A percentile compares a stretch with the other conserved stretches of the same genome.
phyloP scores from a whole-genome alignment of 495 filamentous ascomycete species.

The Alectoria sarmentosa region DNA sequence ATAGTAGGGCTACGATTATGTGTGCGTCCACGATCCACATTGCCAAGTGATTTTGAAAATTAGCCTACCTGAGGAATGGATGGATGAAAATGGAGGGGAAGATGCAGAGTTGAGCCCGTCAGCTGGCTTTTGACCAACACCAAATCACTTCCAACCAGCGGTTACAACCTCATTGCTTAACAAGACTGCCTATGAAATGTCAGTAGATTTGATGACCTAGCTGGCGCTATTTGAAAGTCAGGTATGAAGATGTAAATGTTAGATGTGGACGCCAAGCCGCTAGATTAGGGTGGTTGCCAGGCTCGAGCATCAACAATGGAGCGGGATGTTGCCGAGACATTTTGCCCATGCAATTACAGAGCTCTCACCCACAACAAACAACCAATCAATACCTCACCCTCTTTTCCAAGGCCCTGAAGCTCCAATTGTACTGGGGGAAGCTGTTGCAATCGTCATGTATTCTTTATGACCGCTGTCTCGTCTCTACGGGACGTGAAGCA shows the following conservation, averaged over 20 bases:
- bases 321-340: slow-evolving; percentile 12
- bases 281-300: slow-evolving; percentile 13
- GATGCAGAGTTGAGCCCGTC: not conserved
- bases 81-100: not conserved
- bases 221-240: not conserved
- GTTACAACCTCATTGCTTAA: not conserved
- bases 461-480: slow-evolving; percentile 19
- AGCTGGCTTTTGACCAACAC: not conserved
- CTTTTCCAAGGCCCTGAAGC: slow-evolving; percentile 20
- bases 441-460: slow-evolving; percentile 18
- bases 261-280: slow-evolving; percentile 13
- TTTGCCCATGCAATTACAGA: slow-evolving; percentile 1
- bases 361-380: slow-evolving; percentile 18
- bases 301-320: slow-evolving; percentile 13
- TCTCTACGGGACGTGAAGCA: slow-evolving; percentile 38
- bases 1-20: no score
- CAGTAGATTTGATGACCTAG: not conserved
- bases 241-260: not conserved
- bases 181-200: not conserved
- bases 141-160: not conserved
- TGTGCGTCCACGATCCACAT: no score
- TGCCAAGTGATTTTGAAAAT: not conserved
- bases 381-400: slow-evolving; percentile 19
- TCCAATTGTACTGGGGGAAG: slow-evolving; percentile 12
- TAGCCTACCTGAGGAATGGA: not conserved